Evolutionary conservation across 75 land plant species (phyloP), one percentile per base, ranked within the genome.

Genomic region (Azolla pinnata): DNA sequence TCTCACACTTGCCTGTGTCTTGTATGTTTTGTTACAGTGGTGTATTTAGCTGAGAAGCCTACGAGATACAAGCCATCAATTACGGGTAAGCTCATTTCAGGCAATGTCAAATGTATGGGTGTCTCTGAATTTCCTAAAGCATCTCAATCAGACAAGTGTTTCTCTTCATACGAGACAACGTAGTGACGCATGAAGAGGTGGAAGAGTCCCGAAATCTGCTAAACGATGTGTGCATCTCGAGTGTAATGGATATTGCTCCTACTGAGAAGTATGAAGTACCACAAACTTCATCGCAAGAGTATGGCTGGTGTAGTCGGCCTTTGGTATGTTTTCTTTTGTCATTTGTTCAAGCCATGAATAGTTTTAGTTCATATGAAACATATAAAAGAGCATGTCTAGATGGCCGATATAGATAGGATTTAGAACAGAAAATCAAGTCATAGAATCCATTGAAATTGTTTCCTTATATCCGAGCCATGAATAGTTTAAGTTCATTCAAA

Each of bases 261-360:
- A 58, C 74, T 8, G 74, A 71, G 12, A 71, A 71, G 33, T 71
- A 71, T 33, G 62, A 71, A 31, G 5, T 71, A 17, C 74, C 74
- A 12, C 28, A 66, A 27, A 71, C 74, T 2, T 31, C 66, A 9
- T 38, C 74, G n/a, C 74, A 71, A 31, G 74, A 71, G 40, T 65
- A 65, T 60, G 74, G 74, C n/a, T 71, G 74, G 74, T 57, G 54
- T 24, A 56, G 59, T 42, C 51, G 67, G 23, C 74, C 74, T 19
- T 57, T 71, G 54, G 74, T 71, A 71, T 42, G 2, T 40, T 12
- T 28, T 51, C 0, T 20, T n/a, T n/a, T n/a, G n/a, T n/a, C n/a
- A n/a, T n/a, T n/a, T n/a, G n/a, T n/a, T n/a, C n/a, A n/a, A n/a
- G n/a, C n/a, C n/a, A n/a, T n/a, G n/a, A n/a, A n/a, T n/a, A n/a